Evolutionary conservation across 257 asterid species (phyloP), one percentile per base, ranked within the genome.

Genomic region (Hygrophila difformis): DNA sequence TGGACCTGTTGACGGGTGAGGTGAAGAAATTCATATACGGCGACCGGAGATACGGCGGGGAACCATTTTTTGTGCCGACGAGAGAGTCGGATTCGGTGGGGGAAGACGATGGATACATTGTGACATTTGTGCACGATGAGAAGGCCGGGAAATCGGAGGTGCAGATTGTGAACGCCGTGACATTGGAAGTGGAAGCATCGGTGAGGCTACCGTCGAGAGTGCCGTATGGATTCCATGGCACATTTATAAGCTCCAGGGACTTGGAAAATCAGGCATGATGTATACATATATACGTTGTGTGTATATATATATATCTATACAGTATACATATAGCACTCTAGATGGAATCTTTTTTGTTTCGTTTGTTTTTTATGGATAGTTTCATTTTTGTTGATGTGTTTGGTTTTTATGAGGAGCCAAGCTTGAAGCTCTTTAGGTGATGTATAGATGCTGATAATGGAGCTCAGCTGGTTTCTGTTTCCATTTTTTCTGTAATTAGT

Each of bases 201-300:
- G 73, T 84, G 1, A 60, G 54, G 37, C 74, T 84, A 11, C 94
- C 93, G 1, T 72, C 93, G 8, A 70, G 88, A 50, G 94, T 83
- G 34, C 93, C 94, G 0, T 83, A 83, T 23, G 94, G 94, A 1
- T 83, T 83, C 55, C 94, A 83, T n/a, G 94, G 93, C 15, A 83
- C 94, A 18, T 83, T 79, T 17, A 61, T 83, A 6, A 70, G 67
- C 67, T 44, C 75, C 0, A 52, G 17, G 33, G 93, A 77, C 18
- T 36, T 83, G 42, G 61, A 63, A 20, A 65, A 65, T 46, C 93
- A 83, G 53, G 73, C 41, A 8, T 62, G 51, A 45, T 44, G 19
- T 16, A 18, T 1, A 1, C 7, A 37, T 53, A 28, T 7, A 20
- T 33, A 26, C 3, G 23, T 37, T 53, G 21, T 56, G 17, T 48